A percentile compares a stretch with the other conserved stretches of the same genome.
These are phyloP conservation scores for Solanum raphanifolium DNA, from an alignment of 257 asterid species.

Conservation along the genomic window DNA sequence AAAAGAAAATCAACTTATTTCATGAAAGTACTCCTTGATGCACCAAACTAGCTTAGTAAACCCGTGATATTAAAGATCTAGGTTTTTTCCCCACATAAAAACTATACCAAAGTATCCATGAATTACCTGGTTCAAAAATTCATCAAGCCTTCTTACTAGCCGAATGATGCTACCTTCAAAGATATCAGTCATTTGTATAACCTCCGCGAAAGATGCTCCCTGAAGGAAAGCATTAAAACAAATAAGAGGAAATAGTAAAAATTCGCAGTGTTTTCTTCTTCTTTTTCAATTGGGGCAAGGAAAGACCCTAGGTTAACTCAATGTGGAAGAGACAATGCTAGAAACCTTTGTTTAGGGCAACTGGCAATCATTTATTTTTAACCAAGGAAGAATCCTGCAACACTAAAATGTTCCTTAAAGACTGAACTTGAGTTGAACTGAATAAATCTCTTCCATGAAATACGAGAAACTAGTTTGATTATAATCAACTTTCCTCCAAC, in stretches of 20 bases:
- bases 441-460: neutral
- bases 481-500: neutral
- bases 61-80: neutral
- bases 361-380: neutral
- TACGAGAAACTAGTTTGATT: neutral
- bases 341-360: neutral
- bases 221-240: constrained; percentile 6
- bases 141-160: constrained; percentile 84
- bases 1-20: neutral
- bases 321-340: neutral
- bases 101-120: neutral
- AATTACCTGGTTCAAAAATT: constrained; percentile 82
- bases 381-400: neutral
- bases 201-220: constrained; percentile 85
- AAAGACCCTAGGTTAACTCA: neutral
- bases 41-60: neutral
- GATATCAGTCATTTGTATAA: constrained; percentile 81
- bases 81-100: neutral
- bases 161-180: constrained; percentile 96
- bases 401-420: neutral
- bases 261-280: neutral
- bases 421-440: neutral
- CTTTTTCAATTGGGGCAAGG: neutral
- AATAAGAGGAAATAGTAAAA: neutral
- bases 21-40: neutral